Conservation (phyloP, 2,329 filamentous ascomycete species). For the Colletotrichum viniferum region DNA sequence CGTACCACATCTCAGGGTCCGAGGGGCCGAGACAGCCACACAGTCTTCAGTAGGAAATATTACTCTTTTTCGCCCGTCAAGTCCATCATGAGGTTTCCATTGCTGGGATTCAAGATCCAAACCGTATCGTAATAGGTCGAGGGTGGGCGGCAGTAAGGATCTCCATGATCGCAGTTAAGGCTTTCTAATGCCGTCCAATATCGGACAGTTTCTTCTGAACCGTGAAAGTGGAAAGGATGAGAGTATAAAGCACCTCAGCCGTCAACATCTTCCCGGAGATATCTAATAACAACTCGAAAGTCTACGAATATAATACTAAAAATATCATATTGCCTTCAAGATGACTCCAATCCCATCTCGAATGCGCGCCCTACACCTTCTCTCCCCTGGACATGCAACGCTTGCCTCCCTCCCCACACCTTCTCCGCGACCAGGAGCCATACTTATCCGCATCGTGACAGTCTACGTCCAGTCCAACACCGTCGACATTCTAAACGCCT, state of each 20-base stretch:
- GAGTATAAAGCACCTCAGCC: neutral
- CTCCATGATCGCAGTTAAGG: neutral
- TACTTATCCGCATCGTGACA: neutral
- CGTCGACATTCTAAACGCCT: neutral
- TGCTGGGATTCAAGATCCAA: neutral
- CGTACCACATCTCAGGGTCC: neutral
- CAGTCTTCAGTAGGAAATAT: neutral
- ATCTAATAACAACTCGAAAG: neutral
- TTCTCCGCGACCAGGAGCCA: neutral
- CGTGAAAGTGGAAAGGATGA: neutral
- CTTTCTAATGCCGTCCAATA: neutral
- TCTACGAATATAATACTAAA: fast-evolving
- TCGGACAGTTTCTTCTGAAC: fast-evolving
- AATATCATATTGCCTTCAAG: neutral
- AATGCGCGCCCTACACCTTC: neutral
- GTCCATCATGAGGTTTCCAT: neutral
- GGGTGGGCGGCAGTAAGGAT: neutral
- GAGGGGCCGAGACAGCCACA: neutral
- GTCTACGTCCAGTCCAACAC: neutral
- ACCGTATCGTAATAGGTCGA: neutral
- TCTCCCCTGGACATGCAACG: neutral
- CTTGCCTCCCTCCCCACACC: neutral
- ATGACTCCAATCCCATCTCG: neutral
- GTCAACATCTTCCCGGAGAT: fast-evolving
- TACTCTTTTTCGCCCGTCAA: neutral